Evolutionary conservation across 345 rosid genomes (phyloP).

Genomic region (Nephelium lappaceum): DNA sequence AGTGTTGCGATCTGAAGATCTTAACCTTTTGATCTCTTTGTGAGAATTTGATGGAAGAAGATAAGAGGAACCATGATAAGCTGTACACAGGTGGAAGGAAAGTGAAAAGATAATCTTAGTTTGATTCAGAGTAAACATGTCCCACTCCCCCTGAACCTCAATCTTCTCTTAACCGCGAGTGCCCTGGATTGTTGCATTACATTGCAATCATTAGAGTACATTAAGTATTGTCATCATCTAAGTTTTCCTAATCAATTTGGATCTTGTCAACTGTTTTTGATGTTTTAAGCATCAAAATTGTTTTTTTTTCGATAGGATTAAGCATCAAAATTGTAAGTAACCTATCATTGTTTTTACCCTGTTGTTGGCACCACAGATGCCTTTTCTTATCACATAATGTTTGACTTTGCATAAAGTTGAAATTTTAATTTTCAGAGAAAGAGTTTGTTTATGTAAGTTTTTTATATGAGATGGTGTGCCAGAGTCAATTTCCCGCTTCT

Average conservation of each 20-base stretch:
- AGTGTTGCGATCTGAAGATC: not conserved
- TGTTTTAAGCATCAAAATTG: not conserved
- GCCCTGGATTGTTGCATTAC: not conserved
- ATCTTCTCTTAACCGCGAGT: not conserved
- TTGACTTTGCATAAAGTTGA: not conserved
- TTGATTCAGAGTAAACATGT: not conserved
- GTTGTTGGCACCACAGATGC: not conserved
- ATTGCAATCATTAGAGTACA: not conserved
- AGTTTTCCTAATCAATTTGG: not conserved
- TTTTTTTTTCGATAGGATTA: too few species aligned
- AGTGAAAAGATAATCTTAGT: not conserved
- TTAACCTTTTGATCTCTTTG: not conserved
- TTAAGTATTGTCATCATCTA: not conserved
- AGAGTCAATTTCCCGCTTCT: not conserved
- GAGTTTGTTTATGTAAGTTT: not conserved
- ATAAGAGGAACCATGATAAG: not conserved
- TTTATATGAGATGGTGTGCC: constrained; percentile 11
- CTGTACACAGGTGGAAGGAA: not conserved
- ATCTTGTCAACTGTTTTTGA: not conserved
- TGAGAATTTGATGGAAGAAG: not conserved
- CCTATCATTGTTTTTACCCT: not conserved
- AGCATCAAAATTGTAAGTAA: too few species aligned
- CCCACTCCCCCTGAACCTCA: not conserved
- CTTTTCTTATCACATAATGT: not conserved
- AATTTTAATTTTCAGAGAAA: not conserved